Conservation (phyloP, 352 stramenopile species). For the Globisporangium acanthophoron region DNA sequence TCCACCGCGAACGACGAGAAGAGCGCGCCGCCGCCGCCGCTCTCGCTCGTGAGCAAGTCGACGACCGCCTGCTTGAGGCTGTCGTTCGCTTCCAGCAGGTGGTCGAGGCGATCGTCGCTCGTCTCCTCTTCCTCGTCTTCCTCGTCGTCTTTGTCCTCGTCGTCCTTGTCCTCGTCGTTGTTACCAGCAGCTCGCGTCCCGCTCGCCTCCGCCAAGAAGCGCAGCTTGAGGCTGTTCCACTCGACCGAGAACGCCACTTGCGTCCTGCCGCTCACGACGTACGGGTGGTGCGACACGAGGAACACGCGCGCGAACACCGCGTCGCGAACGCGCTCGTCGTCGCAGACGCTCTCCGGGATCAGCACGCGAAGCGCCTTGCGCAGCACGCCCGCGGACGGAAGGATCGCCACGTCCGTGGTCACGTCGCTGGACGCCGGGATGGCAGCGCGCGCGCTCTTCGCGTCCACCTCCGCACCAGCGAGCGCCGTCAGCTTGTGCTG, state of each 20-base stretch:
- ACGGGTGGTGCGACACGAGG: slow-evolving; percentile 68
- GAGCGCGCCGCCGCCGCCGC: slow-evolving; percentile 34
- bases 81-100: slow-evolving; percentile 70
- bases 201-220: slow-evolving; percentile 36
- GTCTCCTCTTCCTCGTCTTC: slow-evolving; percentile 42
- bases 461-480: slow-evolving; percentile 29
- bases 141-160: slow-evolving; percentile 28
- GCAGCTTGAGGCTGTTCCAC: slow-evolving; percentile 58
- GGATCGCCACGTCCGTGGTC: slow-evolving; percentile 12
- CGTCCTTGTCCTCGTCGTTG: slow-evolving; percentile 1
- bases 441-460: slow-evolving; percentile 10
- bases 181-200: slow-evolving; percentile 1
- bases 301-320: slow-evolving; percentile 45
- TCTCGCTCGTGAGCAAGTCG: slow-evolving; percentile 34
- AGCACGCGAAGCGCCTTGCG: slow-evolving; percentile 56
- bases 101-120: slow-evolving; percentile 66
- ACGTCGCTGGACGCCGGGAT: slow-evolving; percentile 23
- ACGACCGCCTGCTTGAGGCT: slow-evolving; percentile 51
- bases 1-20: slow-evolving; percentile 44
- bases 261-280: slow-evolving; percentile 57
- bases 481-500: slow-evolving; percentile 47
- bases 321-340: slow-evolving; percentile 27
- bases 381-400: slow-evolving; percentile 52
- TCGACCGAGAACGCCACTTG: slow-evolving; percentile 45
- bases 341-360: slow-evolving; percentile 30